phyloP scores from a whole-genome alignment of 179 eudicot species.

The Beta macrorhiza region DNA sequence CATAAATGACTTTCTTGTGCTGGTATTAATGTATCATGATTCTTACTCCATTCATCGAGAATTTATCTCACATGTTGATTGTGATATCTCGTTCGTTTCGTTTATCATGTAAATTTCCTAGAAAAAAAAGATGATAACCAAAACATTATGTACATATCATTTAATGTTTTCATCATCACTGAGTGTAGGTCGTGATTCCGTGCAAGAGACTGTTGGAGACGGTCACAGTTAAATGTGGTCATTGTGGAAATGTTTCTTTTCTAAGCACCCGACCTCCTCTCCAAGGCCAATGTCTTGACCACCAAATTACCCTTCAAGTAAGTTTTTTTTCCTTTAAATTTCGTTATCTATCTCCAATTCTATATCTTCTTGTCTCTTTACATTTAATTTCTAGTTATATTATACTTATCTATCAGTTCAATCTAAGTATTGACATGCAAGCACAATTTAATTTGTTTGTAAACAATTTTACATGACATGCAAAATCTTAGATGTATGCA shows the following conservation, averaged over 20 bases:
- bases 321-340: too few relatives aligned
- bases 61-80: too few relatives aligned
- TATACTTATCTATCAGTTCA: too few relatives aligned
- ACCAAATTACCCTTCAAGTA: slow-evolving; percentile 52
- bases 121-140: background rate
- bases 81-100: background rate
- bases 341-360: background rate
- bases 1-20: background rate
- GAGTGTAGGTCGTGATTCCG: slow-evolving; percentile 69
- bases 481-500: too few relatives aligned
- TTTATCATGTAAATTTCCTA: background rate
- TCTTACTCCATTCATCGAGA: too few relatives aligned
- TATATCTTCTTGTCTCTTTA: background rate
- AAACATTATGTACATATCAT: background rate
- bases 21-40: background rate
- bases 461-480: too few relatives aligned
- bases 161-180: background rate
- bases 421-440: too few relatives aligned
- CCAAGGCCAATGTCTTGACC: slow-evolving; percentile 52
- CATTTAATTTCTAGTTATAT: background rate
- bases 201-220: slow-evolving; percentile 79
- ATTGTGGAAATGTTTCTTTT: slow-evolving; percentile 77
- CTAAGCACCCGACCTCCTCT: slow-evolving; percentile 62
- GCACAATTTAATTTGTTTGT: too few relatives aligned
- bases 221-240: slow-evolving; percentile 89